Base-by-base conservation (phyloP, 108 stramenopile species). In the Nitzschia sp. region DNA sequence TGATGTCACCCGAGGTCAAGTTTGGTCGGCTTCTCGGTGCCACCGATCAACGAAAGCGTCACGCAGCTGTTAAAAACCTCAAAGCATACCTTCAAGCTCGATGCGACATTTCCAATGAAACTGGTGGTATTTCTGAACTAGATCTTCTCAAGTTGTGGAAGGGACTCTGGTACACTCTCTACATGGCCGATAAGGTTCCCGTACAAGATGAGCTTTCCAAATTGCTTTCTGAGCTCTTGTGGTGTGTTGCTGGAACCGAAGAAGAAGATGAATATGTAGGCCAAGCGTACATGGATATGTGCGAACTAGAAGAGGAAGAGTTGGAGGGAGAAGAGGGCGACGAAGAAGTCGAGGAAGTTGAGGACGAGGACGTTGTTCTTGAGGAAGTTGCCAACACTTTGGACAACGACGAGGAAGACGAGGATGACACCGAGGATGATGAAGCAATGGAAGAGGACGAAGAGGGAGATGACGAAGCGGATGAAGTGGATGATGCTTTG, bases 131-230 rank as follows among this genome's bases (percentile, higher is more conserved):
- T 34, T 86, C 83, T 15, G 88, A 93, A 62, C 50, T 95, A 57
- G 96, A 97, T 75, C 67, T 95, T 61, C 54, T 97, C 67, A 95
- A 93, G 70, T 80, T 97, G 37, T 95, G 93, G 94, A 97, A 97
- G 78, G 89, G 87, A 22, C 69, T 97, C 54, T 97, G 91, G 90
- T 90, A 90, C 57, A 93, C 92, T 42, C 71, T 97, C 39, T 97
- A 93, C 78, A 83, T 97, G 85, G 86, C 86, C 0, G 96, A 97
- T 57, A 90, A 92, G 66, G 86, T 70, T 37, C 83, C 90, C 0
- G 93, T 97, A 25, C 96, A 97, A 70, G 82, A 93, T 40, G 91
- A 95, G 70, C 72, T 94, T 8, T 81, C 87, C 24, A 77, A 89
- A 63, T 72, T 80, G 15, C 59, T 94, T 38, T 80, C 85, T 10